phyloP scores from a whole-genome alignment of 2,329 filamentous ascomycete species.

The Fusarium cyanostomum region DNA sequence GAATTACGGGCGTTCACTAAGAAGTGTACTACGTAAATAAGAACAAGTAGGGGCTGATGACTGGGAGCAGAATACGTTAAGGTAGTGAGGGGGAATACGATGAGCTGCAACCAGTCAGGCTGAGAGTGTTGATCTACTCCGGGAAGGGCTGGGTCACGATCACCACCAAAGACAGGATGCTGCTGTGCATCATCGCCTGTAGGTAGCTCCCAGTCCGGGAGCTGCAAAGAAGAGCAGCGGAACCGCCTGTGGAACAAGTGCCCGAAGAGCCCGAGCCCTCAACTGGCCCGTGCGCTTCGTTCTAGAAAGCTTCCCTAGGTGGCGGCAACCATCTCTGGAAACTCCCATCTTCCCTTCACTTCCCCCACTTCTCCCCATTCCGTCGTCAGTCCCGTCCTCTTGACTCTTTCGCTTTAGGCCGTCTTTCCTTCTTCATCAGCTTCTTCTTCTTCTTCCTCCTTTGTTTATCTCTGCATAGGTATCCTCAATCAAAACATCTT shows the following conservation, averaged over 20 bases:
- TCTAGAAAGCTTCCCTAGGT: slow-evolving; percentile 48
- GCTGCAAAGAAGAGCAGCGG: slow-evolving; percentile 42
- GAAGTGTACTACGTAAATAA: too few relatives aligned
- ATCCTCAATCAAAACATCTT: slow-evolving; percentile 1
- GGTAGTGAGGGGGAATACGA: neutral
- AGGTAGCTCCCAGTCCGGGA: slow-evolving; percentile 36
- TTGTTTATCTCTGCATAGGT: neutral
- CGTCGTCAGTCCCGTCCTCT: slow-evolving; percentile 21
- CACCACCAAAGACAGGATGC: neutral
- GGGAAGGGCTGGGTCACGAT: slow-evolving; percentile 1
- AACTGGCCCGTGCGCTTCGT: slow-evolving; percentile 36
- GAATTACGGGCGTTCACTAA: slow-evolving; percentile 19
- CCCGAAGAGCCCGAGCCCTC: slow-evolving; percentile 29
- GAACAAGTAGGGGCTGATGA: neutral
- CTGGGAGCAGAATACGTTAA: neutral
- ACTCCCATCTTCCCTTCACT: slow-evolving; percentile 12
- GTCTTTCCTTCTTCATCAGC: slow-evolving; percentile 22
- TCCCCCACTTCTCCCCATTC: slow-evolving; percentile 37
- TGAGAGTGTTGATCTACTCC: slow-evolving; percentile 6
- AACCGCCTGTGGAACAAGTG: slow-evolving; percentile 41
- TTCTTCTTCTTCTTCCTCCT: slow-evolving; percentile 8
- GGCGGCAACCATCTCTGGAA: slow-evolving; percentile 34
- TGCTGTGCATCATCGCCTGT: neutral
- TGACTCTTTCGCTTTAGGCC: slow-evolving; percentile 5
- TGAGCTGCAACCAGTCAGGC: neutral